phyloP scores from a whole-genome alignment of 352 stramenopile species.

The Peronospora destructor region DNA sequence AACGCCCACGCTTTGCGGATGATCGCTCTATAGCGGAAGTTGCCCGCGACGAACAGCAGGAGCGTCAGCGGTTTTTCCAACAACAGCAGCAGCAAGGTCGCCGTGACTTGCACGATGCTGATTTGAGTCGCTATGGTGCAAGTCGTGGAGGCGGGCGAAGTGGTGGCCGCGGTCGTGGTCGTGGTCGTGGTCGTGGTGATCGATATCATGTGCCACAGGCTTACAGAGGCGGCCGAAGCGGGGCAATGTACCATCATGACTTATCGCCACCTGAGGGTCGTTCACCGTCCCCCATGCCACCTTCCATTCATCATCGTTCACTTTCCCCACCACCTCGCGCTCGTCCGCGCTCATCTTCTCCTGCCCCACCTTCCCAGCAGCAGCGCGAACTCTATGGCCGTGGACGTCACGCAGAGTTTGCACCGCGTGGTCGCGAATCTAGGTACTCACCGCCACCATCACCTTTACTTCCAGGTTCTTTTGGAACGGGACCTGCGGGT shows the following conservation, averaged over 20 bases:
- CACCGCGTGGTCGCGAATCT: conserved; percentile 12
- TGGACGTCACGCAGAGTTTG: conserved; percentile 21
- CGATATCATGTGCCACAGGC: conserved; percentile 8
- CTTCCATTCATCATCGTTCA: conserved; percentile 12
- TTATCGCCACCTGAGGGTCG: conserved; percentile 6
- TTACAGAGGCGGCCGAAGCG: conserved; percentile 12
- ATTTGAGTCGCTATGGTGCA: conserved; percentile 31
- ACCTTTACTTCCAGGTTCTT: conserved; percentile 16
- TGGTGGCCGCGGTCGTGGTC: conserved; percentile 14
- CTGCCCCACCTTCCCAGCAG: conserved; percentile 11
- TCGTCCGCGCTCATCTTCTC: conserved; percentile 17
- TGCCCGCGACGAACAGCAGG: conserved; percentile 41
- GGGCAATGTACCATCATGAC: conserved; percentile 17
- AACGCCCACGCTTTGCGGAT: conserved; percentile 29
- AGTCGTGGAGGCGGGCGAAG: conserved; percentile 25
- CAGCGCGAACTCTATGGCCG: conserved; percentile 21
- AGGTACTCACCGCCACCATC: conserved; percentile 29
- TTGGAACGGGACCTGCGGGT: conserved; percentile 6
- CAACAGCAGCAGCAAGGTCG: conserved; percentile 33
- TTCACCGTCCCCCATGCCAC: conserved; percentile 16
- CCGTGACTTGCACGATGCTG: conserved; percentile 26
- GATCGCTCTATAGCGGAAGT: conserved; percentile 49
- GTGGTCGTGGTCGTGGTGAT: conserved; percentile 13
- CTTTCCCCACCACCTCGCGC: conserved; percentile 12
- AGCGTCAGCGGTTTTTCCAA: conserved; percentile 30